Evolutionary conservation across 2,329 filamentous ascomycete species (phyloP), one percentile per base, ranked within the genome.

Genomic region (Phialophora expanda): DNA sequence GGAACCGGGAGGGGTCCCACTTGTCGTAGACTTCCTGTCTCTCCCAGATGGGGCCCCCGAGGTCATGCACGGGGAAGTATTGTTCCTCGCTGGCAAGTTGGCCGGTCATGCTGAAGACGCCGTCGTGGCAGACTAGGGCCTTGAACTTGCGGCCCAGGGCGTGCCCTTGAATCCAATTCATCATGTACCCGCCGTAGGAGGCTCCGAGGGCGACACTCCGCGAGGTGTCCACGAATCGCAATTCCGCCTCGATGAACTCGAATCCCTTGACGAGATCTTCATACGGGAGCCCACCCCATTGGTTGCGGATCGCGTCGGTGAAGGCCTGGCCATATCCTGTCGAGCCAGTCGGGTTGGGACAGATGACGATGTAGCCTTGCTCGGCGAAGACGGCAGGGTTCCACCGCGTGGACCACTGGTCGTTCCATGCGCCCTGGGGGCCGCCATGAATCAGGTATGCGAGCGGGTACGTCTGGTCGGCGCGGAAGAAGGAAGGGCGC

Each of bases 141-240:
- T 84, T 85, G 78, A 86, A 86, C 72, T 83, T 83, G 51, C 82
- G 81, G 11, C 81, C 84, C 1, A 87, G 75, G 0, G 81, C 76
- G 24, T 86, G 81, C 0, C 84, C 84, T 56, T 85, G 79, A 24
- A 87, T 81, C 83, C 84, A 87, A 71, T 85, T 85, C 70, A 86
- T 80, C 83, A 88, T 83, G 74, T 86, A 87, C 9, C 84, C 86
- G n/a, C 86, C 85, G 65, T 84, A 87, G 6, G 82, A 83, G 6
- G 78, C 82, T 0, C 86, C 86, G 0, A 83, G 76, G 0, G 84
- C 80, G 22, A 87, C 78, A 1, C 83, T 84, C 6, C 84, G 83
- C 8, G 76, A 74, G 12, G 80, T 82, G 71, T 88, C 86, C 26
- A 88, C 78, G 61, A 83, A 86, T 0, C 78, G 68, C 17, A 86